A percentile compares a stretch with the other conserved stretches of the same genome.
phyloP scores from a whole-genome alignment of 495 filamentous ascomycete species.

The Evernia prunastri region DNA sequence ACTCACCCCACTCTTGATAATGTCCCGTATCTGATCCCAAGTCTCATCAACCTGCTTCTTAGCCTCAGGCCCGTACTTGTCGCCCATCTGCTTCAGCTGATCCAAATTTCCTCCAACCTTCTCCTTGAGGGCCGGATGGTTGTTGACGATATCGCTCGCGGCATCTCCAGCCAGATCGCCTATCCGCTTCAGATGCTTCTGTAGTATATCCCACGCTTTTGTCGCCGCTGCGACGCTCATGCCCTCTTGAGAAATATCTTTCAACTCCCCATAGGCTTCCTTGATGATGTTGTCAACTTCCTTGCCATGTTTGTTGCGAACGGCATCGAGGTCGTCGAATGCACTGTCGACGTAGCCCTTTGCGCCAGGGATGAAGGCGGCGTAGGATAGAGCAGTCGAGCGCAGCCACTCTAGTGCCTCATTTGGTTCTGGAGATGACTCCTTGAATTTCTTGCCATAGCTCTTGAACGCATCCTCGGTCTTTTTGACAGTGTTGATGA shows the following conservation, averaged over 20 bases:
- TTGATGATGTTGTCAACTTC: slow-evolving; percentile 57
- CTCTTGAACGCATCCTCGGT: slow-evolving; percentile 48
- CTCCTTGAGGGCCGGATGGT: slow-evolving; percentile 61
- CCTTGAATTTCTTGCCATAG: slow-evolving; percentile 44
- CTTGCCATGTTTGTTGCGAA: slow-evolving; percentile 50
- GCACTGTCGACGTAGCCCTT: slow-evolving; percentile 51
- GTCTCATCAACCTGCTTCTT: slow-evolving; percentile 63
- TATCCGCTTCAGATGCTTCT: slow-evolving; percentile 45
- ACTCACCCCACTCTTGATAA: slow-evolving; percentile 48
- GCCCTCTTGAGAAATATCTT: slow-evolving; percentile 43
- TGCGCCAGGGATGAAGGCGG: slow-evolving; percentile 60
- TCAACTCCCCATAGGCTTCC: slow-evolving; percentile 54
- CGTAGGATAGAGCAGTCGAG: slow-evolving; percentile 53
- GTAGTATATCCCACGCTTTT: slow-evolving; percentile 47
- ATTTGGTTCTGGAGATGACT: slow-evolving; percentile 50
- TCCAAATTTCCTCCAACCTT: slow-evolving; percentile 56
- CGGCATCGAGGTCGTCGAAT: slow-evolving; percentile 57
- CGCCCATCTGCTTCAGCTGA: slow-evolving; percentile 56
- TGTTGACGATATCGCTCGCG: slow-evolving; percentile 51
- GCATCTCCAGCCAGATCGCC: slow-evolving; percentile 50
- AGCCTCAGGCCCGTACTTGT: slow-evolving; percentile 59
- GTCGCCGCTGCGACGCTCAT: slow-evolving; percentile 46
- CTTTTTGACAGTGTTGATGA: slow-evolving; percentile 44
- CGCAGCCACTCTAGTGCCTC: slow-evolving; percentile 52
- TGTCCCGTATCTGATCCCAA: slow-evolving; percentile 51